Evolutionary conservation across 2,329 filamentous ascomycete genomes (phyloP).

Genomic region (Whalleya microplaca): DNA sequence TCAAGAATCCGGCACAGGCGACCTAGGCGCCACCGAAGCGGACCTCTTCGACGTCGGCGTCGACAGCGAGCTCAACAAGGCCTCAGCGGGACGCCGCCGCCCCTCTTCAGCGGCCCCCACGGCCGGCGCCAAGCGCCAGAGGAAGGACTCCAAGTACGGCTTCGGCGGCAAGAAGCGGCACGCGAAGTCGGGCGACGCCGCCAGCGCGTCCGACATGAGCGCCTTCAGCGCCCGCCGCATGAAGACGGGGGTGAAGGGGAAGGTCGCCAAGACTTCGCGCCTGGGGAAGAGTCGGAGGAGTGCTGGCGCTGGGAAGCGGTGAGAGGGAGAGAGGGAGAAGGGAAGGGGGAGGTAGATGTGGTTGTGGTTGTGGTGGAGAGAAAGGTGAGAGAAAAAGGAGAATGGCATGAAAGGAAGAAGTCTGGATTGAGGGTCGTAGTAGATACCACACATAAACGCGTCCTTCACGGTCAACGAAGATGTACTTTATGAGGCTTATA

Average conservation of each 20-base stretch:
- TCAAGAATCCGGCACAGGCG: slow-evolving; percentile 66
- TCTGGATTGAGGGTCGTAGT: background rate
- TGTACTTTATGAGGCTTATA: too few relatives aligned
- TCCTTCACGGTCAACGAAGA: background rate
- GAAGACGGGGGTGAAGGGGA: slow-evolving; percentile 60
- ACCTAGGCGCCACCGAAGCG: slow-evolving; percentile 72
- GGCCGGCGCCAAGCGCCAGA: slow-evolving; percentile 75
- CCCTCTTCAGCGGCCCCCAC: slow-evolving; percentile 37
- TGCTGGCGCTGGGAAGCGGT: slow-evolving; percentile 36
- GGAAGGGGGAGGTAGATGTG: background rate
- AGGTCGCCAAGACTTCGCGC: slow-evolving; percentile 45
- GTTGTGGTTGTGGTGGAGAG: too few relatives aligned
- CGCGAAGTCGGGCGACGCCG: slow-evolving; percentile 86
- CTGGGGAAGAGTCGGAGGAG: slow-evolving; percentile 58
- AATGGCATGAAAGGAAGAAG: background rate
- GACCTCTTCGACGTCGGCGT: slow-evolving; percentile 92
- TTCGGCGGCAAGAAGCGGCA: slow-evolving; percentile 96
- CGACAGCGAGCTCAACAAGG: slow-evolving; percentile 64
- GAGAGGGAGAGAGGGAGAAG: background rate
- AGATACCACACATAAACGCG: background rate
- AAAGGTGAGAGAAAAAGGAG: background rate
- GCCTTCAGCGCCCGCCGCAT: slow-evolving; percentile 84
- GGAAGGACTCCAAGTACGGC: slow-evolving; percentile 94
- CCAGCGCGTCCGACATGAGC: slow-evolving; percentile 78
- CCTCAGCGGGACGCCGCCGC: too few relatives aligned